A percentile compares a stretch with the other conserved stretches of the same genome.
phyloP scores from a whole-genome alignment of 805 yeast genomes.

The Kazachstania viticola region DNA sequence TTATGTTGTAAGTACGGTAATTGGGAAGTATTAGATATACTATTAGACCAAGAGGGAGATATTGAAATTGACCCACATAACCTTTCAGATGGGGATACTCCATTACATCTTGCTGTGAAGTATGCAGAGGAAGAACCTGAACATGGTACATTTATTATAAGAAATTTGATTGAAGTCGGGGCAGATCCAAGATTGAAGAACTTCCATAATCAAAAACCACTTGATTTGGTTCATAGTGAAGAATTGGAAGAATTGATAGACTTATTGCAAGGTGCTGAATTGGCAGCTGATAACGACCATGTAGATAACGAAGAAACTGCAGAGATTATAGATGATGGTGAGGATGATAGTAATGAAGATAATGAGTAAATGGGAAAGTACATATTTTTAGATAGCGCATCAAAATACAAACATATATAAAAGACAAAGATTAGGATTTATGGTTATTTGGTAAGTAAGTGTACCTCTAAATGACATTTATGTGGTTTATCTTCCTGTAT shows the following conservation, averaged over 20 bases:
- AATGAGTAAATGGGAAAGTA: too few species aligned
- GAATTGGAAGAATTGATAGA: conserved; percentile 47
- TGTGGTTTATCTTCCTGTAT: too few species aligned
- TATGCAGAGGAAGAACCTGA: conserved; percentile 75
- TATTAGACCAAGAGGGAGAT: conserved; percentile 72
- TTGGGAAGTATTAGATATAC: conserved; percentile 70
- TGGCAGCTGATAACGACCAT: conserved; percentile 40
- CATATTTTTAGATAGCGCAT: too few species aligned
- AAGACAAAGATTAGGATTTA: too few species aligned
- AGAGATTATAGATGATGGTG: conserved; percentile 28
- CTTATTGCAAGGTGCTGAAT: conserved; percentile 72
- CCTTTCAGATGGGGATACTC: conserved; percentile 65
- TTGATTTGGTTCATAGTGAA: conserved; percentile 48
- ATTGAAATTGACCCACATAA: conserved; percentile 80
- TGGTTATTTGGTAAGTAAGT: too few species aligned
- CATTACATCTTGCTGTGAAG: conserved; percentile 75
- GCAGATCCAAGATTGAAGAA: conserved; percentile 62
- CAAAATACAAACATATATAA: too few species aligned
- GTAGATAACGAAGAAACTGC: conserved; percentile 26
- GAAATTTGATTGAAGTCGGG: conserved; percentile 82
- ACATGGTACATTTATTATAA: conserved; percentile 67
- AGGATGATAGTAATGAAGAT: conserved; percentile 13
- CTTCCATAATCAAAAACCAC: conserved; percentile 58
- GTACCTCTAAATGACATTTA: too few species aligned
- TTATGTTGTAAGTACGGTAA: conserved; percentile 73